A percentile compares a stretch with the other conserved stretches of the same genome.
These are phyloP conservation scores for Simplicillium sp. DNA, from an alignment of 2,329 filamentous ascomycete species.

Conservation along the genomic window DNA sequence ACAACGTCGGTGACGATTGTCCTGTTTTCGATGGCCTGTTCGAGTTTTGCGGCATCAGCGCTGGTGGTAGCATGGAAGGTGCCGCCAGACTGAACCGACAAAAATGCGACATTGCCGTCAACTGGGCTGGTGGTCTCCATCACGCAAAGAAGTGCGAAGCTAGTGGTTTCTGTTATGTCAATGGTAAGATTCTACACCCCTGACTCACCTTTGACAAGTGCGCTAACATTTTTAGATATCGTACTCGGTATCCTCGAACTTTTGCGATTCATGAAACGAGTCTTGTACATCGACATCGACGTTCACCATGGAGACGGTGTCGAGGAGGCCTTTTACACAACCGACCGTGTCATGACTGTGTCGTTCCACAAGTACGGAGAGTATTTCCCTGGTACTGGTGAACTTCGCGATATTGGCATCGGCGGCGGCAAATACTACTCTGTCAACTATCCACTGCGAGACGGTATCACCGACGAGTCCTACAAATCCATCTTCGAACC, in stretches of 20 bases:
- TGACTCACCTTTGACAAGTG: background rate
- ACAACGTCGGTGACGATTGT: constrained; percentile 94
- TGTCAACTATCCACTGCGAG: constrained; percentile 83
- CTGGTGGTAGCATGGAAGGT: constrained; percentile 88
- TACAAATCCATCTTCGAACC: constrained; percentile 89
- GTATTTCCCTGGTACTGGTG: constrained; percentile 89
- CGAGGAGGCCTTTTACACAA: constrained; percentile 88
- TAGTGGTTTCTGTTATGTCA: constrained; percentile 96
- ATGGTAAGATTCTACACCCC: constrained; percentile 53
- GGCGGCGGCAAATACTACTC: constrained; percentile 84
- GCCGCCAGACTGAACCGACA: constrained; percentile 81
- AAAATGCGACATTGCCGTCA: constrained; percentile 94
- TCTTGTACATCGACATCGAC: constrained; percentile 97
- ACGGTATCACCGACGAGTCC: constrained; percentile 81
- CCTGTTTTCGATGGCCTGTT: constrained; percentile 97
- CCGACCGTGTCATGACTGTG: constrained; percentile 84
- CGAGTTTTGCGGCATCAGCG: constrained; percentile 91
- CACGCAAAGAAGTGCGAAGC: constrained; percentile 97
- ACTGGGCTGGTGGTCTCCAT: constrained; percentile 95
- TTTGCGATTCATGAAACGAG: constrained; percentile 79
- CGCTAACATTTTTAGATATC: constrained; percentile 55
- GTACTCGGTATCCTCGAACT: constrained; percentile 92
- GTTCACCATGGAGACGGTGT: constrained; percentile 92
- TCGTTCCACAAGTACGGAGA: constrained; percentile 96
- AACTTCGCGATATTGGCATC: constrained; percentile 76